A percentile compares a stretch with the other conserved stretches of the same genome.
Conservation (phyloP, 345 rosid genomes). For the Eucalyptus urophylla region DNA sequence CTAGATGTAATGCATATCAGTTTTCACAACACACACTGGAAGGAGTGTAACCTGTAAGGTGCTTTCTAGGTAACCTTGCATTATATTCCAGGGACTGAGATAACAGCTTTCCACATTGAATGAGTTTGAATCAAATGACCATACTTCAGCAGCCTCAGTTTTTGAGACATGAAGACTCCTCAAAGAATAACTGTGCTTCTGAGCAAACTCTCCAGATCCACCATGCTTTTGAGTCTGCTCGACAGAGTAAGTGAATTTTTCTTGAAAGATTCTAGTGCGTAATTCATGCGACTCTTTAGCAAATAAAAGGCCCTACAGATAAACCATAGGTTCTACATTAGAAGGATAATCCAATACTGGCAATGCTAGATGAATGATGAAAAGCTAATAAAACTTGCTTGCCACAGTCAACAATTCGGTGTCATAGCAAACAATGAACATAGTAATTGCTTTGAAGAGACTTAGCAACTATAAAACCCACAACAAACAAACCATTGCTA, state of each 20-base stretch:
- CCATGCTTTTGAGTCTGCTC: conserved; percentile 32
- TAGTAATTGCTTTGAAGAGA: not conserved
- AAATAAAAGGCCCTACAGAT: conserved; percentile 58
- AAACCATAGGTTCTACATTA: not conserved
- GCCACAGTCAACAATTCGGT: not conserved
- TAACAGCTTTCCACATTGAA: conserved; percentile 35
- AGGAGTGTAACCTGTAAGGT: conserved; percentile 57
- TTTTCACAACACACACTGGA: not conserved
- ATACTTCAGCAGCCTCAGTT: conserved; percentile 38
- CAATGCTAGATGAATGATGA: not conserved
- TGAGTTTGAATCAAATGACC: conserved; percentile 29
- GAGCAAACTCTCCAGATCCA: conserved; percentile 22
- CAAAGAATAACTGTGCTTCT: conserved; percentile 24
- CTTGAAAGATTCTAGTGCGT: conserved; percentile 62
- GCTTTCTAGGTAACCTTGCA: conserved; percentile 89
- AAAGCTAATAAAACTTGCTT: not conserved
- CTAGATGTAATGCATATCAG: not conserved
- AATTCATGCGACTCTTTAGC: conserved; percentile 72
- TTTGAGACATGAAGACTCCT: conserved; percentile 27
- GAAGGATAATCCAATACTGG: not conserved
- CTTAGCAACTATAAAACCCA: not conserved
- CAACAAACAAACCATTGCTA: not conserved
- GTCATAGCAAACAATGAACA: not conserved
- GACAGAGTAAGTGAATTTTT: conserved; percentile 51
- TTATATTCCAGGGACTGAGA: conserved; percentile 83